A percentile compares a stretch with the other conserved stretches of the same genome.
Evolutionary conservation across 192 early-diverging fungal genomes (phyloP).

Genomic region (Dissophora globulifera): DNA sequence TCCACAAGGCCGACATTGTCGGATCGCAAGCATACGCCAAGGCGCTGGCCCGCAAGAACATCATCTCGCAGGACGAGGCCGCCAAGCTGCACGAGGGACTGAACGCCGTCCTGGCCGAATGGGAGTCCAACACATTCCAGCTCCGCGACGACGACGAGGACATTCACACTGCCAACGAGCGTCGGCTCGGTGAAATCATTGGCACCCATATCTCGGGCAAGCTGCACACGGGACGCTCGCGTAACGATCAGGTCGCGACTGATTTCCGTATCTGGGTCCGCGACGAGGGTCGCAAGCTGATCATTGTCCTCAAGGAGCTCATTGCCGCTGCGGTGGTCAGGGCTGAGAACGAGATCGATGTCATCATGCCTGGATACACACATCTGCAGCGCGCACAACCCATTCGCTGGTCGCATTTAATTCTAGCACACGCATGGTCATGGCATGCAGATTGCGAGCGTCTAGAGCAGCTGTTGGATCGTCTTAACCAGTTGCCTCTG

Average conservation of each 20-base stretch:
- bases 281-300: slow-evolving; percentile 75
- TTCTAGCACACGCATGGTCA: slow-evolving; percentile 90
- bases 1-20: slow-evolving; percentile 88
- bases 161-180: slow-evolving; percentile 99
- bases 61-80: slow-evolving; percentile 83
- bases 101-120: slow-evolving; percentile 80
- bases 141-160: slow-evolving; percentile 90
- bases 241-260: slow-evolving; percentile 99
- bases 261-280: slow-evolving; percentile 96
- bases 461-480: slow-evolving; percentile 81
- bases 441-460: slow-evolving; percentile 91
- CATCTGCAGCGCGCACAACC: slow-evolving; percentile 98
- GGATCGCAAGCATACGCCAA: slow-evolving; percentile 93
- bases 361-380: slow-evolving; percentile 99
- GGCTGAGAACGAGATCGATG: slow-evolving; percentile 90
- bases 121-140: slow-evolving; percentile 78
- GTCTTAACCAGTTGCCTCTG: slow-evolving; percentile 86
- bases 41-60: slow-evolving; percentile 75
- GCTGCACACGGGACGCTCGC: slow-evolving; percentile 94
- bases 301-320: slow-evolving; percentile 78
- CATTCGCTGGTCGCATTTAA: slow-evolving; percentile 95
- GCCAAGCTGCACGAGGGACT: slow-evolving; percentile 81
- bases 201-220: slow-evolving; percentile 90
- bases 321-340: slow-evolving; percentile 78
- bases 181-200: slow-evolving; percentile 91